These are phyloP conservation scores for Moringa oleifera DNA, from an alignment of 345 rosid genomes.

Conservation along the genomic window DNA sequence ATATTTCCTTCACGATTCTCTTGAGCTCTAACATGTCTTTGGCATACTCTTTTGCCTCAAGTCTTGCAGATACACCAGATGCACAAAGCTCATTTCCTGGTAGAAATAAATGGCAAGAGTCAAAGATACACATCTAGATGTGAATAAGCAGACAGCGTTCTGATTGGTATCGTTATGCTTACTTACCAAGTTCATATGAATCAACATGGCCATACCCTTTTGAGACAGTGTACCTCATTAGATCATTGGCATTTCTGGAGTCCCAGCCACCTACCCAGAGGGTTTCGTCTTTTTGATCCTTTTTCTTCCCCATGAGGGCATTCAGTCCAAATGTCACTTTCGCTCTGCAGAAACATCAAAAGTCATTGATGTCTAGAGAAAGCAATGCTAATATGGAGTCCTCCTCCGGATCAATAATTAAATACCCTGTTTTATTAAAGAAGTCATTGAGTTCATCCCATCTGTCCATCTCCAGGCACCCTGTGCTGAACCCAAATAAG, in stretches of 20 bases:
- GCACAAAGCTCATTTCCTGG: constrained; percentile 56
- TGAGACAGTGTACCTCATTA: constrained; percentile 38
- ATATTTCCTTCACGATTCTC: constrained; percentile 25
- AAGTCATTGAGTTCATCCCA: constrained; percentile 48
- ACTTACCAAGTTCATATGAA: constrained; percentile 51
- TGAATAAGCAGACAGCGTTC: background rate
- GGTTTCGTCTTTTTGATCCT: background rate
- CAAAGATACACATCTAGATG: background rate
- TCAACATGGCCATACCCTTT: constrained; percentile 56
- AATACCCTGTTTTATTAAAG: constrained; percentile 39
- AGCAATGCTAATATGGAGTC: too few relatives aligned
- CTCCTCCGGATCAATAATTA: background rate
- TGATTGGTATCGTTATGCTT: too few relatives aligned
- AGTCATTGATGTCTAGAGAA: background rate
- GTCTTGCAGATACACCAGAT: constrained; percentile 41
- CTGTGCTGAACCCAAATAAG: constrained; percentile 47
- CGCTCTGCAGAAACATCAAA: constrained; percentile 20
- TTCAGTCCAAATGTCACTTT: constrained; percentile 42
- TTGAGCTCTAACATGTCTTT: constrained; percentile 30
- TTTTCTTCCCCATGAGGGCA: constrained; percentile 37
- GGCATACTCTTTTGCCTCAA: constrained; percentile 33
- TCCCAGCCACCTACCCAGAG: constrained; percentile 47
- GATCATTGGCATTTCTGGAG: constrained; percentile 31
- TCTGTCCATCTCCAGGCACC: constrained; percentile 41
- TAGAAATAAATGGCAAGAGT: background rate